Evolutionary conservation across 169 alveolate species (phyloP).

Genomic region (Plasmodium fragile): DNA sequence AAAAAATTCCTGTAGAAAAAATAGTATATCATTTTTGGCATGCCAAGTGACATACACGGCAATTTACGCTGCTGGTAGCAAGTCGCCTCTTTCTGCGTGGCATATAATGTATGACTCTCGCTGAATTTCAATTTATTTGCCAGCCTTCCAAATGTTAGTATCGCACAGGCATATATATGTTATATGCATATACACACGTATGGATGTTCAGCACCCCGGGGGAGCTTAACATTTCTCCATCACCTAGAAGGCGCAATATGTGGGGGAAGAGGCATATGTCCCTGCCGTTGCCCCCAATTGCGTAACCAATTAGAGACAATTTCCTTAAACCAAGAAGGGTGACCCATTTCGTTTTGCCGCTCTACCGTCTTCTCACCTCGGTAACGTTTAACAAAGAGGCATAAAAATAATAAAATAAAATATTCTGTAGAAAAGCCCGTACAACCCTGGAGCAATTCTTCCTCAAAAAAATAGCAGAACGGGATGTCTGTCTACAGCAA

Average conservation of each 20-base stretch:
- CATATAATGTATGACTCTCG: background rate
- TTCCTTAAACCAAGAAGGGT: background rate
- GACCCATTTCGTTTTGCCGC: background rate
- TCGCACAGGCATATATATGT: background rate
- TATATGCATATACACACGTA: background rate
- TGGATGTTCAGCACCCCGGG: background rate
- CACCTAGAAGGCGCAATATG: background rate
- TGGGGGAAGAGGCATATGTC: background rate
- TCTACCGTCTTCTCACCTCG: background rate
- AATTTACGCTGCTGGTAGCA: background rate
- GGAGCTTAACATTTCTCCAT: background rate
- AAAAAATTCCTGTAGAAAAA: background rate
- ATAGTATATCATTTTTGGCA: background rate
- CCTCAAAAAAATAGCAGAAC: background rate
- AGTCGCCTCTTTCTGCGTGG: background rate
- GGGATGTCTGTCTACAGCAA: background rate
- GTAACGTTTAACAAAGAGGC: background rate
- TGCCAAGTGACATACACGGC: background rate
- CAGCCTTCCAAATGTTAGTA: background rate
- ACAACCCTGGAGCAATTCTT: background rate
- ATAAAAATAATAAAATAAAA: too few relatives aligned
- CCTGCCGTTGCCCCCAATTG: background rate
- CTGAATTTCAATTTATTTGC: background rate
- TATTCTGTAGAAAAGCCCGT: background rate
- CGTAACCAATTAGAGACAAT: background rate